Conservation (phyloP, 2,329 filamentous ascomycete species). For the Stagonosporopsis vannaccii region DNA sequence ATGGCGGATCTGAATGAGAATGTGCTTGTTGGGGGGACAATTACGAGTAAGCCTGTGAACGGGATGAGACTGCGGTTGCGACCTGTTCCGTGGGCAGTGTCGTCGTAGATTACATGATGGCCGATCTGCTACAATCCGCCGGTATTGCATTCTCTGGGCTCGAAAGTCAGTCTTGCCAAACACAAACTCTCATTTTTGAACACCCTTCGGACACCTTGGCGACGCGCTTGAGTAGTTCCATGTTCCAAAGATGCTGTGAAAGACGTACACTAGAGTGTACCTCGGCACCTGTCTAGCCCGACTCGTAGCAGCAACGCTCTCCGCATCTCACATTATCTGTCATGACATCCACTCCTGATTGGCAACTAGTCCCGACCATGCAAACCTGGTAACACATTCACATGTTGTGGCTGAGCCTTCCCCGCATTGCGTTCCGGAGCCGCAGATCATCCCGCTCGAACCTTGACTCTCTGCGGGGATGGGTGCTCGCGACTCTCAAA, state of each 20-base stretch:
- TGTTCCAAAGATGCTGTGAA: neutral
- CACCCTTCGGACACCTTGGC: constrained; percentile 1
- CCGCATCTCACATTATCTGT: neutral
- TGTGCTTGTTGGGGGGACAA: constrained; percentile 42
- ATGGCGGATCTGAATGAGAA: constrained; percentile 43
- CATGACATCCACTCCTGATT: neutral
- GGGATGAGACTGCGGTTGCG: constrained; percentile 48
- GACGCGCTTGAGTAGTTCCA: neutral
- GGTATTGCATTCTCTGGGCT: no score
- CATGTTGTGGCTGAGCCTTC: neutral
- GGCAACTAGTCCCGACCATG: neutral
- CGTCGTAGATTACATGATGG: no score
- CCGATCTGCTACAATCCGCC: no score
- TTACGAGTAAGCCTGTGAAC: constrained; percentile 49
- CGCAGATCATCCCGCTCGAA: neutral
- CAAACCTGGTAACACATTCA: neutral
- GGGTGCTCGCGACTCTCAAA: neutral
- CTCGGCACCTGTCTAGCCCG: constrained; percentile 7
- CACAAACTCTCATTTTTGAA: neutral
- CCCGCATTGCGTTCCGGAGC: neutral
- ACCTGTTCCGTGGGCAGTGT: constrained; percentile 27
- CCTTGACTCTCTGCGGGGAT: neutral
- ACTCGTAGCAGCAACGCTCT: neutral
- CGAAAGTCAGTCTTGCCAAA: neutral
- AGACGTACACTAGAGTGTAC: constrained; percentile 1